phyloP scores from a whole-genome alignment of 495 filamentous ascomycete genomes.

The Podospora tetraspora region DNA sequence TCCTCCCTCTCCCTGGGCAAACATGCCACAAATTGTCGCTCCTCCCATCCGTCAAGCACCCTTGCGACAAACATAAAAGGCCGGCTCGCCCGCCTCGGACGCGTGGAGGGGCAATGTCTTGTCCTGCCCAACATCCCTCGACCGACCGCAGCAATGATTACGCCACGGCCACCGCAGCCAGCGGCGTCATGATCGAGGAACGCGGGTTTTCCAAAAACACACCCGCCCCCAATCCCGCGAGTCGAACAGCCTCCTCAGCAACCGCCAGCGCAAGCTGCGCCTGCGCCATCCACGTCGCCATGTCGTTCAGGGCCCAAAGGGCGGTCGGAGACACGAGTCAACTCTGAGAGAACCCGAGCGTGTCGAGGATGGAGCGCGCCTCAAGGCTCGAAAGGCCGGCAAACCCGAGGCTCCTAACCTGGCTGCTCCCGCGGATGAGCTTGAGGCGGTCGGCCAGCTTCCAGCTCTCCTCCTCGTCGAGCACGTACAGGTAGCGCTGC shows the following conservation, averaged over 20 bases:
- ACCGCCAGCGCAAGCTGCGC: neutral
- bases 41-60: neutral
- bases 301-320: slow-evolving; percentile 9
- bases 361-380: slow-evolving; percentile 53
- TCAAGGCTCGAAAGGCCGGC: slow-evolving; percentile 55
- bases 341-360: slow-evolving; percentile 48
- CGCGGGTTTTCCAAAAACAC: neutral
- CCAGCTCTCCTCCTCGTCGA: slow-evolving; percentile 82
- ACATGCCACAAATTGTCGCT: neutral
- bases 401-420: slow-evolving; percentile 63
- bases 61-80: neutral
- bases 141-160: neutral
- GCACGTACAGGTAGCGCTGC: slow-evolving; percentile 74
- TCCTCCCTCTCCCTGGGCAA: neutral
- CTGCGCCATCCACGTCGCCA: neutral
- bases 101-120: neutral
- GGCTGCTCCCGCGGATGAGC: slow-evolving; percentile 63
- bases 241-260: neutral
- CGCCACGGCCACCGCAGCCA: neutral
- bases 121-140: neutral
- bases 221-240: neutral
- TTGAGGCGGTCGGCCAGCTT: slow-evolving; percentile 82
- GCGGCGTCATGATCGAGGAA: neutral
- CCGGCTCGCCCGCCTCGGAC: neutral
- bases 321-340: slow-evolving; percentile 4